A percentile compares a stretch with the other conserved stretches of the same genome.
phyloP scores from a whole-genome alignment of 1,284 basidiomycete genomes.

The Trichosporon sp. region DNA sequence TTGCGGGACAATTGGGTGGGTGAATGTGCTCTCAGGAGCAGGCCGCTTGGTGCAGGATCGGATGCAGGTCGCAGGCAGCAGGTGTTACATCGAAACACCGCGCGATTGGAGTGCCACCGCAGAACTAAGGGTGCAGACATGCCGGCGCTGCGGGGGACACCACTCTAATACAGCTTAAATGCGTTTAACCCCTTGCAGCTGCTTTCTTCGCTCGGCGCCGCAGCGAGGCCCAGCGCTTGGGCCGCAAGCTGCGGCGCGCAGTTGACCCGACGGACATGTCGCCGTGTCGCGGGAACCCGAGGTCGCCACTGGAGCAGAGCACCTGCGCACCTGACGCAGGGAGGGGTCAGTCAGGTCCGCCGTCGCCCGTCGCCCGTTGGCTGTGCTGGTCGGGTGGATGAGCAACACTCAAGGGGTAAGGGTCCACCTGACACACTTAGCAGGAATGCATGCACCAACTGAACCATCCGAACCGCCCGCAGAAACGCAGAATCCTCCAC shows the following conservation, averaged over 20 bases:
- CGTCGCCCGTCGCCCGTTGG: too few species aligned
- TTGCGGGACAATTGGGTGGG: background rate
- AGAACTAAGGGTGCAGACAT: background rate
- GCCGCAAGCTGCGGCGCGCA: background rate
- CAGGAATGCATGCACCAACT: background rate
- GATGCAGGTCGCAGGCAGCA: background rate
- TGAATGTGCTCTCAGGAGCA: background rate
- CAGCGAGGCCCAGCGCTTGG: background rate
- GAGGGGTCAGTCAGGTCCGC: background rate
- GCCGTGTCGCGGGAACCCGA: background rate
- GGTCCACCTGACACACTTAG: conserved; percentile 3
- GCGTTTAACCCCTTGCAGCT: background rate
- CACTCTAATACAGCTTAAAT: background rate
- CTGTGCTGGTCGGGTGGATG: background rate
- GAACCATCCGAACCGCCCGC: background rate
- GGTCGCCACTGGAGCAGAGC: background rate
- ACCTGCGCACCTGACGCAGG: background rate
- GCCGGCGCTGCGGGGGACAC: background rate
- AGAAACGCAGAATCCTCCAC: background rate
- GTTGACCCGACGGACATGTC: background rate
- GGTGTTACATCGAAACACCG: background rate
- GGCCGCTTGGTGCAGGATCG: background rate
- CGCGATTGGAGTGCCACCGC: background rate
- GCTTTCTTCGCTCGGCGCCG: background rate
- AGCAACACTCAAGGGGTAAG: background rate